phyloP scores from a whole-genome alignment of 805 yeast species.

The Maudiozyma turicensis region DNA sequence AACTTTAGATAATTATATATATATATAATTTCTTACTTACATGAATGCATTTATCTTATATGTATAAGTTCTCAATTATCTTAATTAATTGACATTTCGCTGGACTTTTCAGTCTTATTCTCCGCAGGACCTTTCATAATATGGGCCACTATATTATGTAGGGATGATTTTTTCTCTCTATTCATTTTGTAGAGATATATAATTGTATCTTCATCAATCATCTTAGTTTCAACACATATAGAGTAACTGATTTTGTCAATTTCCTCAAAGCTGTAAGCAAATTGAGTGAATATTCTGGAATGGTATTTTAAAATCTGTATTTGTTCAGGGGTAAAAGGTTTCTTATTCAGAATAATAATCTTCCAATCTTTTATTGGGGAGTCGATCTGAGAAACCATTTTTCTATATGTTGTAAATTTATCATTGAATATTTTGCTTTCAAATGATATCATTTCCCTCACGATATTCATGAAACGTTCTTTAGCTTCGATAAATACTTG shows the following conservation, averaged over 20 bases:
- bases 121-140: background rate
- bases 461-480: slow-evolving; percentile 2
- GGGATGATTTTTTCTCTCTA: background rate
- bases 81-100: no score
- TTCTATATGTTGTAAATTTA: slow-evolving; percentile 2
- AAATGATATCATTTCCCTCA: slow-evolving; percentile 5
- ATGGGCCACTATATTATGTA: background rate
- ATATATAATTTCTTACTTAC: background rate
- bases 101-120: background rate
- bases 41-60: background rate
- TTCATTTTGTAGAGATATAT: slow-evolving; percentile 12
- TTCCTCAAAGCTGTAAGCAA: slow-evolving; percentile 11
- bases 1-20: no score
- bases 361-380: slow-evolving; percentile 11
- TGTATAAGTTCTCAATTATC: no score
- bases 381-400: slow-evolving; percentile 4
- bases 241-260: slow-evolving; percentile 8
- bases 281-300: slow-evolving; percentile 13
- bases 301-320: slow-evolving; percentile 9
- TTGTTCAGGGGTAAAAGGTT: slow-evolving; percentile 8
- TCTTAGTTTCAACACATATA: slow-evolving; percentile 13
- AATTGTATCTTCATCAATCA: slow-evolving; percentile 17
- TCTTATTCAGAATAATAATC: slow-evolving; percentile 10
- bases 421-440: slow-evolving; percentile 9
- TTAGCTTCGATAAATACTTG: background rate